These are phyloP conservation scores for Castanospermum australe DNA, from an alignment of 306 rosid species.

Conservation along the genomic window DNA sequence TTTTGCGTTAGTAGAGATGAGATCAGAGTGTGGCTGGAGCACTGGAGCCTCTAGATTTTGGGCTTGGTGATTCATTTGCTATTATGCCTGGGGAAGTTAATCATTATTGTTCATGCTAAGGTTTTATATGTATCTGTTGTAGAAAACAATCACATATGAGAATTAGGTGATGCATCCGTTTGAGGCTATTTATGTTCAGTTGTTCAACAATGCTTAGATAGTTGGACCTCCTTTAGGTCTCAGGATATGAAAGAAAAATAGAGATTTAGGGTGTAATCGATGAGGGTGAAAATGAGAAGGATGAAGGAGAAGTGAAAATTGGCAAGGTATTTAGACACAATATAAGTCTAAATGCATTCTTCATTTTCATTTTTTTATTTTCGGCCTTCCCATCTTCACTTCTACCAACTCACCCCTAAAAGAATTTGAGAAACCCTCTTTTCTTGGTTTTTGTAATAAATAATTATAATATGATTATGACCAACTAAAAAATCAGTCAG, in stretches of 20 bases:
- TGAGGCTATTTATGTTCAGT: not conserved
- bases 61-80: not conserved
- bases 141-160: not conserved
- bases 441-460: not conserved
- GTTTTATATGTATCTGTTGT: not conserved
- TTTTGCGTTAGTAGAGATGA: not conserved
- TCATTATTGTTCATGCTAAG: not conserved
- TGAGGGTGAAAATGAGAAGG: not conserved
- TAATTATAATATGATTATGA: not conserved
- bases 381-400: not conserved
- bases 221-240: not conserved
- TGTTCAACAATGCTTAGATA: not conserved
- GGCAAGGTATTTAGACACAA: not conserved
- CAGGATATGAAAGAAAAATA: not conserved
- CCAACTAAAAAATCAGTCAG: not conserved
- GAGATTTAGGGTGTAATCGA: not conserved
- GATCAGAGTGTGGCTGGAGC: not conserved
- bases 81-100: not conserved
- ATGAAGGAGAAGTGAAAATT: not conserved
- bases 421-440: not conserved
- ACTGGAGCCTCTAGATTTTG: not conserved
- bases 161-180: not conserved
- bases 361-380: not conserved
- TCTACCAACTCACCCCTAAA: not conserved
- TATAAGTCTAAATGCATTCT: not conserved